Evolutionary conservation across 73 alveolate genomes (phyloP), one percentile per base, ranked within the genome.

Genomic region (Paramecium octaurelia): DNA sequence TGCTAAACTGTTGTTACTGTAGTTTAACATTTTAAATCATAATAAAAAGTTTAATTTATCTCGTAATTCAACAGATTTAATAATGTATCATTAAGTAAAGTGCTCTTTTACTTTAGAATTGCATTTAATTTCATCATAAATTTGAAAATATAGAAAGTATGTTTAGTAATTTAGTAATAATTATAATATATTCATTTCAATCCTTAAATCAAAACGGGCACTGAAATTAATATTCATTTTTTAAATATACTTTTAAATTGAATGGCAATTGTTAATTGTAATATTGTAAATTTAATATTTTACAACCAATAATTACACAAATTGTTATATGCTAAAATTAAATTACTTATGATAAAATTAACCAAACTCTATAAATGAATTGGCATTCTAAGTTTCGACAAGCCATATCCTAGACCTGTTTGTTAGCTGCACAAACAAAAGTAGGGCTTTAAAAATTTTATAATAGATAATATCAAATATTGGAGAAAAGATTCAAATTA

Each of bases 371-470:
- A 64, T 64, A 24, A 64, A 24, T 64, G 86, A 71, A 71, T 71
- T 71, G 14, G 64, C 86, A 16, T 71, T 71, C 21, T 71, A 71
- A 71, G 86, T 71, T 71, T 71, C 86, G 1, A 71, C 86, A 34
- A 71, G 86, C 21, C 86, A 71, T 36, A 71, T 71, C 12, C 44
- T 71, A 1, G 86, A 71, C 23, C 10, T 35, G 16, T 71, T 71
- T 71, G 36, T 71, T 7, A 35, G 40, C 6, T 36, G 60, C 58
- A 71, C 44, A 11, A 21, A 71, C 34, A 31, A 35, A 35, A 71
- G 86, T 71, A 71, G 4, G 18, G 4, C 18, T 54, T 35, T 71
- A 6, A 71, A 20, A 12, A 16, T 71, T 2, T 20, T 0, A 27
- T 16, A 34, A 31, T 71, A 71, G 86, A 35, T 16, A 71, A 71